Base-by-base conservation (phyloP, 345 rosid genomes). In the Citrus sp. region DNA sequence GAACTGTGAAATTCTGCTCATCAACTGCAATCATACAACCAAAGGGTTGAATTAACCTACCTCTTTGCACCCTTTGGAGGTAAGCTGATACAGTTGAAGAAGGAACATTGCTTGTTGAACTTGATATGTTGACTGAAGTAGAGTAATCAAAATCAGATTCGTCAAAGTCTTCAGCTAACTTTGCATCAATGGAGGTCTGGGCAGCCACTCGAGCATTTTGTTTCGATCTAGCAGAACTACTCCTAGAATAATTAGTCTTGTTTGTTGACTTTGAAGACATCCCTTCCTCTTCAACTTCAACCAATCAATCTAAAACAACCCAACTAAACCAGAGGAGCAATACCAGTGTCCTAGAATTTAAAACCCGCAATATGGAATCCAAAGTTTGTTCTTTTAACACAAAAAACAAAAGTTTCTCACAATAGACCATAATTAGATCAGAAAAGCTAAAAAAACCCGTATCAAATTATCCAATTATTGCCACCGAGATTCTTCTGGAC, bases 11-110 rank as follows among this genome's bases (percentile, higher is more conserved):
- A 80, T 42, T 89, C 80, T 89, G 83, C 80, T 88, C 90, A 76
- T 94, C 93, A 0, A 94, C 90, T 10, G 91, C 95, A 68, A 94
- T 84, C 82, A 94, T 67, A 78, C 97, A 94, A 37, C 98, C 98
- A 75, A 89, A 92, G 34, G 95, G 92, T 79, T 91, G 97, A 78
- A 94, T 89, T 58, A 89, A 83, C 74, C 76, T 79, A 9, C 98
- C 97, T 83, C 94, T 89, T 87, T 92, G 94, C 87, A 91, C 91
- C 79, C 88, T 91, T 77, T 88, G 94, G 71, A 92, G 89, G 86
- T 91, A 94, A 61, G 92, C 87, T 10, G 97, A 88, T 24, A 91
- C 85, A 35, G 89, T 85, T 19, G 88, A 84, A 63, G 94, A 90
- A 62, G 93, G 87, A 76, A 89, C 82, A 76, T 91, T 88, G 79